Conservation (phyloP, 306 rosid species). For the Castanospermum australe region DNA sequence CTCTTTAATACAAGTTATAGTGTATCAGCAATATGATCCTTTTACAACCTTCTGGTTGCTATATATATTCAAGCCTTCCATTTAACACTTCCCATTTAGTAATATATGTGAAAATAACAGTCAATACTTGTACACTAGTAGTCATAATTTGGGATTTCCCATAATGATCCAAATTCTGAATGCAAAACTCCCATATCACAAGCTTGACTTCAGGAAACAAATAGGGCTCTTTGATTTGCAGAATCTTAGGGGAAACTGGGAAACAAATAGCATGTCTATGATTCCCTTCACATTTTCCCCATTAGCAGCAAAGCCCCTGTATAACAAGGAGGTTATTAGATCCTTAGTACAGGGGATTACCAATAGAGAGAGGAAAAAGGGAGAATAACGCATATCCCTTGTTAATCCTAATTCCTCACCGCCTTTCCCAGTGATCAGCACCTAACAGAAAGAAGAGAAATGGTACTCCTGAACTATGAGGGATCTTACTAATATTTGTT, state of each 20-base stretch:
- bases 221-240: neutral
- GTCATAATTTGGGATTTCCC: neutral
- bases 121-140: neutral
- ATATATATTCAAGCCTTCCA: neutral
- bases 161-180: neutral
- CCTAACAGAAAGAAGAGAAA: neutral
- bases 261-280: neutral
- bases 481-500: neutral
- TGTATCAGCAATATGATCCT: neutral
- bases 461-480: neutral
- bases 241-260: neutral
- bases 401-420: neutral
- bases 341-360: neutral
- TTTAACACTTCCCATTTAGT: neutral
- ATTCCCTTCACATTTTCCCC: neutral
- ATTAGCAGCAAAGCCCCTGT: neutral
- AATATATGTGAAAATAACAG: neutral
- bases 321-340: neutral
- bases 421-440: neutral
- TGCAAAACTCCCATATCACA: neutral
- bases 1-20: constrained; percentile 1
- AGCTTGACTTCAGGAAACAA: neutral
- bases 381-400: neutral
- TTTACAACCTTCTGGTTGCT: neutral
- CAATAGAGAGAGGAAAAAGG: neutral